A percentile compares a stretch with the other conserved stretches of the same genome.
phyloP scores from a whole-genome alignment of 208 protist species.

The Acanthamoeba lenticulata region DNA sequence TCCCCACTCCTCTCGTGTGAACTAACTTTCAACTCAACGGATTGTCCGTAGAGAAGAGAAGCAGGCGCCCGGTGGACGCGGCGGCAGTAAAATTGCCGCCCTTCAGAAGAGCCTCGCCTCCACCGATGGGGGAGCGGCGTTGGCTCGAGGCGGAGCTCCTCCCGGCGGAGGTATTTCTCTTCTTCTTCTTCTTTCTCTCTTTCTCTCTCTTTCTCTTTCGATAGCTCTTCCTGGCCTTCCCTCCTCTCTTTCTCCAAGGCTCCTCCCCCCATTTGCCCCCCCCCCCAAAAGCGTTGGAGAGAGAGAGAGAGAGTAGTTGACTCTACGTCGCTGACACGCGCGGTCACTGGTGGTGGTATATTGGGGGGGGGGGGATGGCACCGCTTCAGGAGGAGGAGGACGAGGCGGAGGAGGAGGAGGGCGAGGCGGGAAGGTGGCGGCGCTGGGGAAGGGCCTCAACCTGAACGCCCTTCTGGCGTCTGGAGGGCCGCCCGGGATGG shows the following conservation, averaged over 20 bases:
- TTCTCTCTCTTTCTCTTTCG: neutral
- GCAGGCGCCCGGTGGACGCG: neutral
- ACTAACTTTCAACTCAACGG: neutral
- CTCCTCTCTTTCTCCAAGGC: too few species aligned
- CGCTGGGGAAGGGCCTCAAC: constrained; percentile 29
- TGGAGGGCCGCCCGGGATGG: neutral
- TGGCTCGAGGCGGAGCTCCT: neutral
- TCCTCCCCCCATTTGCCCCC: too few species aligned
- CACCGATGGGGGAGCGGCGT: neutral
- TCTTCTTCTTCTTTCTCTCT: neutral
- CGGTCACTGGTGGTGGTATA: neutral
- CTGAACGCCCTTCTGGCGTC: neutral
- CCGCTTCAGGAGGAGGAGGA: neutral
- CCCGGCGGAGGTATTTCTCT: neutral
- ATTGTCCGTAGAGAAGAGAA: neutral
- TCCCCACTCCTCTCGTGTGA: neutral
- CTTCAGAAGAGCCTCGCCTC: neutral
- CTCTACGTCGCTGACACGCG: too few species aligned
- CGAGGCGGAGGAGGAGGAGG: neutral
- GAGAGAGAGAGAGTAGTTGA: too few species aligned
- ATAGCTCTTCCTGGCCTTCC: neutral
- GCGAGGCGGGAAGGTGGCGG: constrained; percentile 11
- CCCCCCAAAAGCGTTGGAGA: too few species aligned
- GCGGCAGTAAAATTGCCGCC: neutral
- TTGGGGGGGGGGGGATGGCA: neutral